Evolutionary conservation across 2,329 filamentous ascomycete genomes (phyloP).

Genomic region (Cercospora berteroae): DNA sequence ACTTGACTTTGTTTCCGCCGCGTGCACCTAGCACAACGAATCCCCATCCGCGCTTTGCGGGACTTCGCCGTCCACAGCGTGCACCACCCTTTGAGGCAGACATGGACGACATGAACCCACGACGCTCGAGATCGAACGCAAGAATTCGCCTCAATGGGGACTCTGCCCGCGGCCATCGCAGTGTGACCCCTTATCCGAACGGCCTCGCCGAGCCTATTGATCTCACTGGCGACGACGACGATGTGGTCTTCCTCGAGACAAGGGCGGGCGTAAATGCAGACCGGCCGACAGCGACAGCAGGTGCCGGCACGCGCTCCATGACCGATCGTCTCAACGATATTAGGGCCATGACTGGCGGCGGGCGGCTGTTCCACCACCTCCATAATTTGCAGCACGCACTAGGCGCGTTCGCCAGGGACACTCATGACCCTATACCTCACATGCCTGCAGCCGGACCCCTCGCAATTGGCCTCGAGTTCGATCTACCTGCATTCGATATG

Average conservation of each 20-base stretch:
- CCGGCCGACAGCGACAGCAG: constrained; percentile 27
- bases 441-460: background rate
- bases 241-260: constrained; percentile 32
- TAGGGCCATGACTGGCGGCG: background rate
- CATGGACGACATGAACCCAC: constrained; percentile 40
- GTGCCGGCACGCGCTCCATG: constrained; percentile 25
- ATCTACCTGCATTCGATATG: constrained; percentile 45
- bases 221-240: constrained; percentile 37
- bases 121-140: constrained; percentile 33
- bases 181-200: constrained; percentile 28
- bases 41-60: constrained; percentile 21
- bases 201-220: constrained; percentile 32
- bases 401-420: background rate
- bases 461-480: constrained; percentile 39
- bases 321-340: constrained; percentile 6
- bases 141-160: constrained; percentile 16
- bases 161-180: constrained; percentile 17
- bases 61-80: constrained; percentile 20
- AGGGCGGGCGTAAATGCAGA: constrained; percentile 28
- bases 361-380: constrained; percentile 1
- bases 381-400: background rate
- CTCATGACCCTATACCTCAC: background rate
- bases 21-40: constrained; percentile 4
- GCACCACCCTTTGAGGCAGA: background rate
- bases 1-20: constrained; percentile 14